These are phyloP conservation scores for Domatiomyces globalis DNA, from an alignment of 2,329 filamentous ascomycete species.

Conservation along the genomic window DNA sequence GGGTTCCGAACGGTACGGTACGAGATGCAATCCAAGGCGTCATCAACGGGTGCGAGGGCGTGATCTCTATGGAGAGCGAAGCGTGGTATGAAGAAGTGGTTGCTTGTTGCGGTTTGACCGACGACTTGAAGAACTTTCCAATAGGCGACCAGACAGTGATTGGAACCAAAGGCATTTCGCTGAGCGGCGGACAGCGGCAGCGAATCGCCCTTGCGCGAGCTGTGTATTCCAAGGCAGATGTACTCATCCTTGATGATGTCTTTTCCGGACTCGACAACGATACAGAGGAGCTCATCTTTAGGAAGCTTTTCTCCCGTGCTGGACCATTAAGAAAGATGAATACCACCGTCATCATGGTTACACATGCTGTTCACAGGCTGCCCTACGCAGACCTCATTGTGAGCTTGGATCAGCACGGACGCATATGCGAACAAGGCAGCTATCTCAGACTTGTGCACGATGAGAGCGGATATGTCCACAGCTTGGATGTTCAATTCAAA, in stretches of 20 bases:
- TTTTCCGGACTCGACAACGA: conserved; percentile 36
- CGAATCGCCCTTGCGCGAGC: conserved; percentile 34
- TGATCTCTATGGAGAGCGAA: too few species aligned
- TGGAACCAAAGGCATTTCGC: conserved; percentile 11
- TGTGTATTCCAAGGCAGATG: conserved; percentile 34
- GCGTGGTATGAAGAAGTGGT: conserved; percentile 18
- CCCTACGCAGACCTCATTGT: conserved; percentile 30
- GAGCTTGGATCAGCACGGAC: conserved; percentile 24
- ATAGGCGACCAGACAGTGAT: conserved; percentile 12
- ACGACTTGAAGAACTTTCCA: conserved; percentile 14
- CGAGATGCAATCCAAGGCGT: conserved; percentile 15
- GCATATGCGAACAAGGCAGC: conserved; percentile 27
- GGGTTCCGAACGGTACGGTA: conserved; percentile 8
- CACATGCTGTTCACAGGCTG: conserved; percentile 24
- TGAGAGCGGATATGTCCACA: not conserved
- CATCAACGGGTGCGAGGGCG: not conserved
- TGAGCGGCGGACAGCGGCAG: conserved; percentile 19
- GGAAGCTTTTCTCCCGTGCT: conserved; percentile 30
- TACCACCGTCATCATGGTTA: conserved; percentile 25
- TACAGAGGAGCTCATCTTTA: conserved; percentile 36
- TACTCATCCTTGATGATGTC: conserved; percentile 37
- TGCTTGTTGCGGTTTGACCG: conserved; percentile 11
- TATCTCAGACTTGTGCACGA: conserved; percentile 23
- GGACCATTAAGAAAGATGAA: conserved; percentile 31
- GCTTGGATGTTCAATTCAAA: not conserved